A percentile compares a stretch with the other conserved stretches of the same genome.
phyloP scores from a whole-genome alignment of 2,329 filamentous ascomycete genomes.

The Aspergillus novoparasiticus region DNA sequence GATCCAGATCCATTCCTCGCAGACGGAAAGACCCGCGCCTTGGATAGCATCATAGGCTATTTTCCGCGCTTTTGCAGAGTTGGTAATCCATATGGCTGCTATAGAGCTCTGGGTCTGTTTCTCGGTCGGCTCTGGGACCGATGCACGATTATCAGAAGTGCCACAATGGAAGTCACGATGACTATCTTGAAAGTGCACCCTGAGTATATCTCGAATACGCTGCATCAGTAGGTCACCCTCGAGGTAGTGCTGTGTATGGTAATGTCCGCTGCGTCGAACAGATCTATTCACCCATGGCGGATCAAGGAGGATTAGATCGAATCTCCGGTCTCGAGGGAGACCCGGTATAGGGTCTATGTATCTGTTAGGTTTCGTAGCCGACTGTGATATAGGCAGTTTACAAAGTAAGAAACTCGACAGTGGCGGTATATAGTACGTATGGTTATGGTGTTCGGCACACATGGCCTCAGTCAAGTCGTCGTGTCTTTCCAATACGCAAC shows the following conservation, averaged over 20 bases:
- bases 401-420: conserved; percentile 51
- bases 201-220: conserved; percentile 49
- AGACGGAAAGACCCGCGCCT: conserved; percentile 50
- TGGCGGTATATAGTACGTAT: conserved; percentile 51
- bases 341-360: conserved; percentile 27
- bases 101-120: conserved; percentile 27
- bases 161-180: not conserved
- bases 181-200: conserved; percentile 41
- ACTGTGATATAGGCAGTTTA: conserved; percentile 31
- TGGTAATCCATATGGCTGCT: conserved; percentile 65
- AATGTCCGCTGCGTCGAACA: conserved; percentile 55
- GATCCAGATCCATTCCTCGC: conserved; percentile 67
- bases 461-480: not conserved
- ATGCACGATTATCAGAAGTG: not conserved
- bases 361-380: conserved; percentile 1
- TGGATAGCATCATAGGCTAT: conserved; percentile 49
- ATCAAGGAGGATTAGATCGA: conserved; percentile 63
- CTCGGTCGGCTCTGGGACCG: not conserved
- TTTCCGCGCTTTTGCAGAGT: conserved; percentile 54
- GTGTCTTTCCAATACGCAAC: not conserved
- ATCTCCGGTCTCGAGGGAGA: conserved; percentile 40
- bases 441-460: not conserved
- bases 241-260: conserved; percentile 40
- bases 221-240: conserved; percentile 32
- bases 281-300: conserved; percentile 67